These are phyloP conservation scores for Gomphus bonarii DNA, from an alignment of 1,284 basidiomycete genomes.

Conservation along the genomic window DNA sequence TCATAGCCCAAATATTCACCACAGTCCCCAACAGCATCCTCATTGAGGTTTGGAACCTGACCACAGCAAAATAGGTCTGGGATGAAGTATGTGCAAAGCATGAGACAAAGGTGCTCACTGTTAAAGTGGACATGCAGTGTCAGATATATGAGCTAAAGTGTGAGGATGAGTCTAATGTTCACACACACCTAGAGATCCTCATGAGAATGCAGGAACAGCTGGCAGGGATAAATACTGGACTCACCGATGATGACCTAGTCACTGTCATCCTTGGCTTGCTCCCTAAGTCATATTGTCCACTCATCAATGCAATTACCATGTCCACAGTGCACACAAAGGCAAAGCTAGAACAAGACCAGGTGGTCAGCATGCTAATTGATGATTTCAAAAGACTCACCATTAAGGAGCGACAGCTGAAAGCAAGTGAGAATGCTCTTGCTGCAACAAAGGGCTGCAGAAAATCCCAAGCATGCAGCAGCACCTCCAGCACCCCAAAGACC, in stretches of 20 bases:
- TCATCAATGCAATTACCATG: background rate
- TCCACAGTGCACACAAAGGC: background rate
- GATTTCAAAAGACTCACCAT: no score
- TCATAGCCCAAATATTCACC: slow-evolving; percentile 9
- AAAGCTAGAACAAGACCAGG: background rate
- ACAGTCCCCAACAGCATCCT: background rate
- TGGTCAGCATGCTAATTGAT: background rate
- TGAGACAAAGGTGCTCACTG: slow-evolving; percentile 18
- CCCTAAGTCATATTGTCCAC: background rate
- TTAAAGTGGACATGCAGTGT: slow-evolving; percentile 13
- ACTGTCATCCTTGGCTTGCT: background rate
- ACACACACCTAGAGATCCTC: background rate
- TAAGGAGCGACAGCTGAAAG: background rate
- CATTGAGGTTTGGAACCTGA: background rate
- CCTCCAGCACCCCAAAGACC: background rate
- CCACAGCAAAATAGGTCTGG: slow-evolving; percentile 14
- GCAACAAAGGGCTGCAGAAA: background rate
- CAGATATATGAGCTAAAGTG: background rate
- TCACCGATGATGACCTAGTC: background rate
- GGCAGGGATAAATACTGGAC: background rate
- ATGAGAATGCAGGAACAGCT: slow-evolving; percentile 1
- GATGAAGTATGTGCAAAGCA: slow-evolving; percentile 16
- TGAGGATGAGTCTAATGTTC: background rate
- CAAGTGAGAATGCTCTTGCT: background rate
- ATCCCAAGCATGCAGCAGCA: background rate